Percentiles rank a stretch among this genome's conserved stretches.
phyloP scores from a whole-genome alignment of 768 basidiomycete species.

The Clavaria fumosa region DNA sequence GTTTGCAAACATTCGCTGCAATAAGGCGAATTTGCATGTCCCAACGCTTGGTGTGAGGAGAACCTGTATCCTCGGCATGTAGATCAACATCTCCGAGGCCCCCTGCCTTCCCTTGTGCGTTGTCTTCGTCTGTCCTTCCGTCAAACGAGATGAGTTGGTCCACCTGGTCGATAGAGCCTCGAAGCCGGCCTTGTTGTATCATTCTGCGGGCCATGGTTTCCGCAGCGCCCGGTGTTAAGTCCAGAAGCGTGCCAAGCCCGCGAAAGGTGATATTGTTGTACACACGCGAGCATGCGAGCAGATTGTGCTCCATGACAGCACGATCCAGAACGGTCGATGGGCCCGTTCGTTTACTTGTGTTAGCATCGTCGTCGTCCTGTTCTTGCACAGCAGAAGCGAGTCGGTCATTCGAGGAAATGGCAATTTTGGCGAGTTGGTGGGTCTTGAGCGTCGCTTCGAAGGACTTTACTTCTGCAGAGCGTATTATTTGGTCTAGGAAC shows the following conservation, averaged over 20 bases:
- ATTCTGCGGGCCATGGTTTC: constrained; percentile 97
- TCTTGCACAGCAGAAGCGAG: constrained; percentile 53
- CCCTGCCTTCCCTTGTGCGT: constrained; percentile 88
- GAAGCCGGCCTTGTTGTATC: constrained; percentile 93
- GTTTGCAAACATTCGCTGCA: constrained; percentile 70
- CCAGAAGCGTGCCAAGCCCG: constrained; percentile 82
- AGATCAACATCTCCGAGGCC: constrained; percentile 76
- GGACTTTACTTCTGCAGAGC: constrained; percentile 73
- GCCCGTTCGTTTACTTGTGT: constrained; percentile 65
- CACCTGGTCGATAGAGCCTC: constrained; percentile 92
- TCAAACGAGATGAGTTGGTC: constrained; percentile 93
- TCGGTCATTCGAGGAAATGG: constrained; percentile 70
- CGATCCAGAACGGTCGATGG: constrained; percentile 93
- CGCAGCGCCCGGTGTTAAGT: constrained; percentile 81
- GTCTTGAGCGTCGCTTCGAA: constrained; percentile 79
- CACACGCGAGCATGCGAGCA: constrained; percentile 90
- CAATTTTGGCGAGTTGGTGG: constrained; percentile 89
- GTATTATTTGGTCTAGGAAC: constrained; percentile 96
- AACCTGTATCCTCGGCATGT: constrained; percentile 74
- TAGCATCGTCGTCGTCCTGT: constrained; percentile 38
- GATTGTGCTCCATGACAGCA: constrained; percentile 97
- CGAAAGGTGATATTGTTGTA: constrained; percentile 96
- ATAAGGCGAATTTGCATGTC: constrained; percentile 85
- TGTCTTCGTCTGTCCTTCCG: constrained; percentile 70
- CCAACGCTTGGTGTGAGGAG: constrained; percentile 89